These are phyloP conservation scores for Cryptococcus sp. DNA, from an alignment of 1,284 basidiomycete species.

Conservation along the genomic window DNA sequence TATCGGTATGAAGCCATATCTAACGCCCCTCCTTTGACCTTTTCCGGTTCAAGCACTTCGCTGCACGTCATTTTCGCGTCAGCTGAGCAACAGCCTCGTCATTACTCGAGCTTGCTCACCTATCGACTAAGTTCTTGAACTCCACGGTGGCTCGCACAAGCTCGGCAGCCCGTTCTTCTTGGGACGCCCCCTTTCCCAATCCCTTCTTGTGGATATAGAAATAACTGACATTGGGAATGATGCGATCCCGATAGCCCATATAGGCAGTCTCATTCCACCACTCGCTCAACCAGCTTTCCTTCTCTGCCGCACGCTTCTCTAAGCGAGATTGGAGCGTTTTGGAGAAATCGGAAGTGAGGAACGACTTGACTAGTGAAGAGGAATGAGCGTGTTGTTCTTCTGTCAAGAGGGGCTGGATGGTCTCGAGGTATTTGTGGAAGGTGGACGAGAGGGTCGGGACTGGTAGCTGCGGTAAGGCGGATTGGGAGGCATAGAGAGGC, in stretches of 20 bases:
- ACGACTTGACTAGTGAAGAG: constrained; percentile 65
- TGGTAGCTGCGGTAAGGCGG: constrained; percentile 77
- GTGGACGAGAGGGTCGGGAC: constrained; percentile 81
- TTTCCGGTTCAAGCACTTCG: constrained; percentile 85
- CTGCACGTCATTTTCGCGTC: constrained; percentile 50
- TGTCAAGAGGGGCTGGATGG: constrained; percentile 73
- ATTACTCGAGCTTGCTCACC: constrained; percentile 54
- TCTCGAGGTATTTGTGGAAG: constrained; percentile 80
- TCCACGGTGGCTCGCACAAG: constrained; percentile 79
- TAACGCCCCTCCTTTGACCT: constrained; percentile 76
- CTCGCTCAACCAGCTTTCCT: constrained; percentile 84
- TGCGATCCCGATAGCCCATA: constrained; percentile 65
- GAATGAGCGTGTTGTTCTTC: constrained; percentile 65
- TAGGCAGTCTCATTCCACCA: constrained; percentile 97
- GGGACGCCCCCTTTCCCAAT: constrained; percentile 58
- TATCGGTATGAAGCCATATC: constrained; percentile 95
- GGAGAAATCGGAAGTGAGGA: constrained; percentile 70
- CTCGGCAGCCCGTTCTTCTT: constrained; percentile 72
- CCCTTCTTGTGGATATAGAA: constrained; percentile 88
- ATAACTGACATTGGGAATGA: constrained; percentile 93
- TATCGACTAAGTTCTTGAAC: constrained; percentile 79
- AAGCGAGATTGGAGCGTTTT: constrained; percentile 79
- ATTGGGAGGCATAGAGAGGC: constrained; percentile 78
- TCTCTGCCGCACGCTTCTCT: constrained; percentile 65
- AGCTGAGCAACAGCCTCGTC: neutral